phyloP scores from a whole-genome alignment of 129 eudicot genomes.

The Chrysanthemum seticuspe region DNA sequence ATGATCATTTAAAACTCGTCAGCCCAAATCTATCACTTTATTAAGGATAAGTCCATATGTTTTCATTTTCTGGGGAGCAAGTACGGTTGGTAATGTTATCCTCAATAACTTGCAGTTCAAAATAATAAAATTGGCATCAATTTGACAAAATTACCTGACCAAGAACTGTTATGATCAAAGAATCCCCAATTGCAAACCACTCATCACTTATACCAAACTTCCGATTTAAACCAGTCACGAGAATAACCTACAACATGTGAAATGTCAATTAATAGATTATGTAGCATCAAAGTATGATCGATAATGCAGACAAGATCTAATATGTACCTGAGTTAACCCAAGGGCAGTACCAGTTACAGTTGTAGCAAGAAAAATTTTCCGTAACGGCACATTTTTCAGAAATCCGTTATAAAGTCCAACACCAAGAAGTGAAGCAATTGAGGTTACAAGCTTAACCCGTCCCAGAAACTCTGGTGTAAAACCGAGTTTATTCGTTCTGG shows the following conservation, averaged over 20 bases:
- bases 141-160: conserved; percentile 61
- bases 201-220: conserved; percentile 90
- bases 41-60: too few species aligned
- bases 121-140: not conserved
- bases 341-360: conserved; percentile 80
- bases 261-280: not conserved
- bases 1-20: too few species aligned
- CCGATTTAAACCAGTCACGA: conserved; percentile 87
- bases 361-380: conserved; percentile 74
- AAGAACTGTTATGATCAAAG: conserved; percentile 86
- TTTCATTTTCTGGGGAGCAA: not conserved
- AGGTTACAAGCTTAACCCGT: conserved; percentile 90
- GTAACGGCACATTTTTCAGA: conserved; percentile 68
- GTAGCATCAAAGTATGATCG: not conserved
- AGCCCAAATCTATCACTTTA: too few species aligned
- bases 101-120: not conserved
- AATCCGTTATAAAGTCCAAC: conserved; percentile 95
- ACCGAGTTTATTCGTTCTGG: conserved; percentile 90
- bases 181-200: conserved; percentile 98
- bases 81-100: not conserved
- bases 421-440: conserved; percentile 90
- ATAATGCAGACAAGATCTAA: not conserved
- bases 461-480: conserved; percentile 97
- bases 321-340: conserved; percentile 84
- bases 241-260: conserved; percentile 57